Percentiles rank a stretch among this genome's conserved stretches.
phyloP scores from a whole-genome alignment of 257 asterid genomes.

The Solanum etuberosum region DNA sequence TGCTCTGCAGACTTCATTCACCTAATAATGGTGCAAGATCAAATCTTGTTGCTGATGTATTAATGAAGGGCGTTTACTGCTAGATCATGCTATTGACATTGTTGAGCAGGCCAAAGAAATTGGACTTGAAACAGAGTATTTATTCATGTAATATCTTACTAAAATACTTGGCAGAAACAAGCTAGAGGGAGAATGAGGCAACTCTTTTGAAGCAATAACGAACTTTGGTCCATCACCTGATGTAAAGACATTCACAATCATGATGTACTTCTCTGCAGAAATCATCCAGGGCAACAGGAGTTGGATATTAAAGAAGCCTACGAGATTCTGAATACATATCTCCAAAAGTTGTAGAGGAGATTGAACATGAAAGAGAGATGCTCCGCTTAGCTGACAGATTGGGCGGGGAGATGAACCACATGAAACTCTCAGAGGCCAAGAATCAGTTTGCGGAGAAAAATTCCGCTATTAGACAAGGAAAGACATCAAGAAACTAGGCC shows the following conservation, averaged over 20 bases:
- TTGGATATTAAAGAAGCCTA: slow-evolving; percentile 27
- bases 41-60: slow-evolving; percentile 21
- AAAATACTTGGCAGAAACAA: slow-evolving; percentile 41
- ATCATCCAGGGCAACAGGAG: background rate
- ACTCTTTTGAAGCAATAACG: slow-evolving; percentile 38
- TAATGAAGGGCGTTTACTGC: slow-evolving; percentile 46
- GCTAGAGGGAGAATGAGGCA: slow-evolving; percentile 13
- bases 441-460: slow-evolving; percentile 55
- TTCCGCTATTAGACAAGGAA: slow-evolving; percentile 35
- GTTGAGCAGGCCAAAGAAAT: slow-evolving; percentile 22
- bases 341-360: slow-evolving; percentile 33
- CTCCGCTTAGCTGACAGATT: slow-evolving; percentile 45
- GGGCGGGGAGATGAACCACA: slow-evolving; percentile 44
- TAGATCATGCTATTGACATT: slow-evolving; percentile 35
- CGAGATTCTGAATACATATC: slow-evolving; percentile 8
- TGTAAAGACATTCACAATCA: slow-evolving; percentile 40
- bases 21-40: slow-evolving; percentile 11
- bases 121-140: slow-evolving; percentile 28
- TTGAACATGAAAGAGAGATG: slow-evolving; percentile 57
- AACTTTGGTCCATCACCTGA: slow-evolving; percentile 44
- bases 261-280: slow-evolving; percentile 40
- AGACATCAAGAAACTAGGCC: slow-evolving; percentile 31
- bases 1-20: background rate
- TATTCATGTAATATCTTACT: slow-evolving; percentile 54
- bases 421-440: slow-evolving; percentile 46